Percentiles rank a stretch among this genome's conserved stretches.
Conservation (phyloP, 768 basidiomycete genomes). For the Auriculariales sp. region DNA sequence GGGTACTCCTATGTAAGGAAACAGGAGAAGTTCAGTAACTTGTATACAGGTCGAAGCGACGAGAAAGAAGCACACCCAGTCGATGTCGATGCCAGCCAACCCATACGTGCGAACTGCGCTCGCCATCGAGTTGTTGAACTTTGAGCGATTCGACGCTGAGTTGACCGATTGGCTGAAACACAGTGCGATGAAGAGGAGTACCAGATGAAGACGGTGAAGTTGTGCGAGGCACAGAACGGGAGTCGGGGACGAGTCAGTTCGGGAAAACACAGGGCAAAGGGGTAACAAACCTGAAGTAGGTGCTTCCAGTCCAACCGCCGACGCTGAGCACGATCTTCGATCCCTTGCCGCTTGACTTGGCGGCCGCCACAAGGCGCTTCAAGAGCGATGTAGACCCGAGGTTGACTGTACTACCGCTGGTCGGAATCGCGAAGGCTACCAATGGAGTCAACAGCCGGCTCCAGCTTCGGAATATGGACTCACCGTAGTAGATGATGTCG, state of each 20-base stretch:
- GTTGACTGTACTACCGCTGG: conserved; percentile 33
- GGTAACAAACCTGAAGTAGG: conserved; percentile 13
- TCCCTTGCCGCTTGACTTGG: conserved; percentile 38
- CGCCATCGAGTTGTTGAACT: conserved; percentile 41
- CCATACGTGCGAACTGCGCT: conserved; percentile 40
- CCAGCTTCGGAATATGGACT: conserved; percentile 6
- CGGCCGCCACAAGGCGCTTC: conserved; percentile 38
- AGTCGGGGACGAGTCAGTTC: too few relatives aligned
- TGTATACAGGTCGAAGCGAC: neutral
- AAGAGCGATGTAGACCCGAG: conserved; percentile 41
- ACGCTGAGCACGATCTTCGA: conserved; percentile 56
- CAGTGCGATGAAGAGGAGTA: too few relatives aligned
- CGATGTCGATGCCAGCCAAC: conserved; percentile 52
- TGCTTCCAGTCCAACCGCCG: conserved; percentile 58
- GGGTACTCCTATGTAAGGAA: conserved; percentile 48
- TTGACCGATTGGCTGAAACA: conserved; percentile 48
- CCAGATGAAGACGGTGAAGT: too few relatives aligned
- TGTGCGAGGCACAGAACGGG: neutral
- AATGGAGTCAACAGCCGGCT: neutral
- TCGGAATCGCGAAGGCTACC: conserved; percentile 56
- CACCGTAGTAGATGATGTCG: conserved; percentile 54
- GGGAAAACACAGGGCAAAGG: neutral
- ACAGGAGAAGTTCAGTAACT: neutral
- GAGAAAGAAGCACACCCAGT: conserved; percentile 30
- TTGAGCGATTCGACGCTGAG: conserved; percentile 32